Evolutionary conservation across 2,329 filamentous ascomycete genomes (phyloP).

Genomic region (Pseudogymnoascus verrucosus): DNA sequence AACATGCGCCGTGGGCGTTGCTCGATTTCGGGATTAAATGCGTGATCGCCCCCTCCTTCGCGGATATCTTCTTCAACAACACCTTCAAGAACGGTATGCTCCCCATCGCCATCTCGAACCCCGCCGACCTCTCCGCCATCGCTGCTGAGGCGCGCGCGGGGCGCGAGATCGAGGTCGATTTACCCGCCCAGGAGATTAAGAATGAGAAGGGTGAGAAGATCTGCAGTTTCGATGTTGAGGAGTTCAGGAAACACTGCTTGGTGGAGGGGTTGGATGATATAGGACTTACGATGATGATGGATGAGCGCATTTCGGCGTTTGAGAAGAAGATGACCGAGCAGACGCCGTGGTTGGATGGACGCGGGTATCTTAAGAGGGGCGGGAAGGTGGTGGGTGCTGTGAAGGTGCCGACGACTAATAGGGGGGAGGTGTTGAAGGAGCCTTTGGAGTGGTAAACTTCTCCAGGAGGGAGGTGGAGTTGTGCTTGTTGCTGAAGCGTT

Average conservation of each 20-base stretch:
- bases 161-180: conserved; percentile 79
- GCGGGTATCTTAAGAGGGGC: conserved; percentile 62
- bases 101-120: conserved; percentile 67
- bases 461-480: too few species aligned
- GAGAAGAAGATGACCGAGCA: conserved; percentile 68
- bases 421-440: conserved; percentile 74
- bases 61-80: conserved; percentile 99
- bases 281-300: conserved; percentile 84
- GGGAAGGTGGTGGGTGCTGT: conserved; percentile 52
- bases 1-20: conserved; percentile 95
- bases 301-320: conserved; percentile 78
- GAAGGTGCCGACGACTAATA: conserved; percentile 80
- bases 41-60: conserved; percentile 83
- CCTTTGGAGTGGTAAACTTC: conserved; percentile 71
- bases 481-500: too few species aligned
- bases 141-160: conserved; percentile 71
- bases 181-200: conserved; percentile 76
- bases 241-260: conserved; percentile 90
- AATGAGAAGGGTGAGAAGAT: conserved; percentile 66
- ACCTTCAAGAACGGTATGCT: conserved; percentile 99
- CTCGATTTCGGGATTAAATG: conserved; percentile 94
- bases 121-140: conserved; percentile 58
- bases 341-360: conserved; percentile 88
- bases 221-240: conserved; percentile 76
- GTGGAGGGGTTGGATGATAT: conserved; percentile 94